Conservation (phyloP, 2,329 filamentous ascomycete species). For the Paracamarosporium sp. region DNA sequence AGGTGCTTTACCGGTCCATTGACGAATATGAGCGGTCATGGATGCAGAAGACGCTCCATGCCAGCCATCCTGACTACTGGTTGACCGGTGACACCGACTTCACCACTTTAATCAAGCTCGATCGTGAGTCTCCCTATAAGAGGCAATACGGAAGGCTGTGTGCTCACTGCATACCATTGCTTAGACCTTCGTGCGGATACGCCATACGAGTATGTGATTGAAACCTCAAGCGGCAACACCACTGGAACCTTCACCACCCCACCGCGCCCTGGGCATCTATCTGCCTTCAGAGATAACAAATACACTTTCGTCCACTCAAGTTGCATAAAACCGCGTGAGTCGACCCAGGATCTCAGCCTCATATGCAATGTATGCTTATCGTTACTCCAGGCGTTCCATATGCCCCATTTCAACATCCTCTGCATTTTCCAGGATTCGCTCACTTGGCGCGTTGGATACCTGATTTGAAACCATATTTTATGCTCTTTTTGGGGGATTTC, state of each 20-base stretch:
- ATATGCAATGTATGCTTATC: neutral
- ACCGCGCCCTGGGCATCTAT: constrained; percentile 70
- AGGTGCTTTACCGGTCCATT: constrained; percentile 39
- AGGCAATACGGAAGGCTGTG: neutral
- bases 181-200: constrained; percentile 70
- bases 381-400: constrained; percentile 72
- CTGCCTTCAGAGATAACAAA: constrained; percentile 65
- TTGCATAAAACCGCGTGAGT: constrained; percentile 79
- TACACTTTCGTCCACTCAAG: constrained; percentile 93
- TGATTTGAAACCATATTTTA: constrained; percentile 73
- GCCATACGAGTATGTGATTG: constrained; percentile 78
- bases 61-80: constrained; percentile 48
- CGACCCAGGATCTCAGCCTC: too few relatives aligned
- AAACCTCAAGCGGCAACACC: constrained; percentile 75
- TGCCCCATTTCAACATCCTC: constrained; percentile 78
- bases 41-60: constrained; percentile 37
- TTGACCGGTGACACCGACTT: constrained; percentile 83
- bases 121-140: constrained; percentile 30
- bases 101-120: constrained; percentile 73
- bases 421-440: constrained; percentile 81
- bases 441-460: constrained; percentile 77
- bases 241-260: constrained; percentile 82
- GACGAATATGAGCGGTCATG: constrained; percentile 34
- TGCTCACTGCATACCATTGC: neutral
- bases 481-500: constrained; percentile 81